A percentile compares a stretch with the other conserved stretches of the same genome.
Conservation (phyloP, 257 asterid species). For the Lycium ferocissimum region DNA sequence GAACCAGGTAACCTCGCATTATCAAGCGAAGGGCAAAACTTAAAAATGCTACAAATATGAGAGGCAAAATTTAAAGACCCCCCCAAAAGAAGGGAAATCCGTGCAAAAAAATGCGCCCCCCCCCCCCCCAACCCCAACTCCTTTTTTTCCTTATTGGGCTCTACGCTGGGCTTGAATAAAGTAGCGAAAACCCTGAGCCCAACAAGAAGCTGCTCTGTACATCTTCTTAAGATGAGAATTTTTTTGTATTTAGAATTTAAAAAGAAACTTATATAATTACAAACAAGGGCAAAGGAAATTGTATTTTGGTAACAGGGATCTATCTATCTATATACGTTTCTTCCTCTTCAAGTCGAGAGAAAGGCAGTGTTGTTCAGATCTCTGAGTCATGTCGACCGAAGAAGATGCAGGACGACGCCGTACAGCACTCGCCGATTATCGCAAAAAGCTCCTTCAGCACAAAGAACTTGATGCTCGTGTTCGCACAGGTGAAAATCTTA, state of each 20-base stretch:
- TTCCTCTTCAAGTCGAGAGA: constrained; percentile 25
- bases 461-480: constrained; percentile 79
- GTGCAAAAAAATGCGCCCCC: too few relatives aligned
- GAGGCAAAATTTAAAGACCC: too few relatives aligned
- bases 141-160: constrained; percentile 12
- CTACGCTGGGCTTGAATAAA: background rate
- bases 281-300: background rate
- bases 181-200: background rate
- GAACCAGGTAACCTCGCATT: too few relatives aligned
- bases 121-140: too few relatives aligned
- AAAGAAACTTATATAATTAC: constrained; percentile 11
- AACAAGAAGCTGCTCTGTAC: background rate
- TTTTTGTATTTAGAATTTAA: too few relatives aligned
- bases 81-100: too few relatives aligned
- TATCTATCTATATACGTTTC: background rate
- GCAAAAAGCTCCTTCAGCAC: constrained; percentile 70
- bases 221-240: background rate
- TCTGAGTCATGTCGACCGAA: constrained; percentile 22
- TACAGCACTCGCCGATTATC: constrained; percentile 56
- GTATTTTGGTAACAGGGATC: constrained; percentile 25
- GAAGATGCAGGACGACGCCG: constrained; percentile 72
- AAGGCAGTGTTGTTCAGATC: constrained; percentile 20
- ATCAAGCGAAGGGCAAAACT: too few relatives aligned
- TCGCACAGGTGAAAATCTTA: constrained; percentile 55
- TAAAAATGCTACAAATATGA: too few relatives aligned